Base-by-base conservation (phyloP, 2,329 filamentous ascomycete species). In the Nothophoma quercina region DNA sequence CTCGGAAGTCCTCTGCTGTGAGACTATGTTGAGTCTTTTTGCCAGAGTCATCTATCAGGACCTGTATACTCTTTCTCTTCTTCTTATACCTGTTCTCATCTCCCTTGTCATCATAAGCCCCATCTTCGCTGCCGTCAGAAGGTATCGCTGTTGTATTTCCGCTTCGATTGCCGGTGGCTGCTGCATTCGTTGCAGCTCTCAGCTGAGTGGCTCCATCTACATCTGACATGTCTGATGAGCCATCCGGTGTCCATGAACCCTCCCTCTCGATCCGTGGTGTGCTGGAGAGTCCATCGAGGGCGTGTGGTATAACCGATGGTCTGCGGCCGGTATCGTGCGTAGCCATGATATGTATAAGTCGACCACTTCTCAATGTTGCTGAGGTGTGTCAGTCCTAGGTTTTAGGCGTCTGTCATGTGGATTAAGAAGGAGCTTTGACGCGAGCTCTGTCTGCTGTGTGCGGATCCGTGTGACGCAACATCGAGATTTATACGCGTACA, bases 1-100 rank as follows among this genome's bases (percentile, higher is more conserved):
- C 78, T 35, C 73, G 75, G 30, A 83, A 74, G 52, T 83, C 81
- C 44, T 82, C 78, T 2, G 79, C 76, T 0, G 75, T 81, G 22
- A 83, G 67, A 15, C 77, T 73, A 56, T 82, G 82, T 43, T 76
- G 70, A 13, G 78, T 79, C 46, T 75, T 79, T 42, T 71, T 72
- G 29, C 72, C 73, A 2, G 79, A 78, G 62, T 76, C 72, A 59
- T 81, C 75, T 25, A 83, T 65, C 30, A 75, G 69, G 30, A 83
- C 71, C 49, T 80, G 76, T 32, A 82, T 74, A 62, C 75, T 79
- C 55, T 72, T 75, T 13, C 58, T 57, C 8, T 72, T 64, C 49
- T 72, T 64, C 51, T 70, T 52, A 7, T 54, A 43, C 23, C 41
- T 48, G 19, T 54, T 40, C 7, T 42, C 35, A 12, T 52, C 46